Percentiles rank a stretch among this genome's conserved stretches.
These are phyloP conservation scores for Tuctoria greenei DNA, from an alignment of 176 grass and related monocot species.

Conservation along the genomic window DNA sequence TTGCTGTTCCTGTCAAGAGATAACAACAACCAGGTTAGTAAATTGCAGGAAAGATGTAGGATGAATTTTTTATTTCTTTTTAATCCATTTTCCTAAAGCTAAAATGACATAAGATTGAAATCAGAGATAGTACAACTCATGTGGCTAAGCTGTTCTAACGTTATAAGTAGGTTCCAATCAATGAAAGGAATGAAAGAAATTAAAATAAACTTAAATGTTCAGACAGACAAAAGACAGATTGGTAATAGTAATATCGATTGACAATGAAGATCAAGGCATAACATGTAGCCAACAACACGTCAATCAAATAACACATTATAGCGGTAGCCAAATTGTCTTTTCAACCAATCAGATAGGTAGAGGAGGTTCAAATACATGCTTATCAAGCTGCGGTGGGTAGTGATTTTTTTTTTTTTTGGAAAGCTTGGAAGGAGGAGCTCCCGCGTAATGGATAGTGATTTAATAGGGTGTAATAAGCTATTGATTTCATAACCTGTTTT, in stretches of 20 bases:
- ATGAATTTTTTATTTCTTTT: neutral
- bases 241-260: neutral
- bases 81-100: neutral
- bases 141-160: neutral
- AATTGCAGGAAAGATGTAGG: neutral
- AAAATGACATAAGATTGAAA: neutral
- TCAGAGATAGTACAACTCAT: neutral
- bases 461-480: neutral
- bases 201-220: neutral
- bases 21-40: constrained; percentile 13
- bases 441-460: too few relatives aligned
- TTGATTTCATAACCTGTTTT: constrained; percentile 2
- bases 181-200: neutral
- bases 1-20: constrained; percentile 42
- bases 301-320: constrained; percentile 15
- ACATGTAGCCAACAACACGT: constrained; percentile 12
- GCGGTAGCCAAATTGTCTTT: constrained; percentile 4
- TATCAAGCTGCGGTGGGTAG: neutral
- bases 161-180: neutral
- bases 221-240: neutral
- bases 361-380: neutral
- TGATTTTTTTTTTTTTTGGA: too few relatives aligned
- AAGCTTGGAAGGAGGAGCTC: too few relatives aligned
- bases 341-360: neutral
- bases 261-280: neutral